phyloP scores from a whole-genome alignment of 1,284 basidiomycete species.

The Irpex rosettiformis region DNA sequence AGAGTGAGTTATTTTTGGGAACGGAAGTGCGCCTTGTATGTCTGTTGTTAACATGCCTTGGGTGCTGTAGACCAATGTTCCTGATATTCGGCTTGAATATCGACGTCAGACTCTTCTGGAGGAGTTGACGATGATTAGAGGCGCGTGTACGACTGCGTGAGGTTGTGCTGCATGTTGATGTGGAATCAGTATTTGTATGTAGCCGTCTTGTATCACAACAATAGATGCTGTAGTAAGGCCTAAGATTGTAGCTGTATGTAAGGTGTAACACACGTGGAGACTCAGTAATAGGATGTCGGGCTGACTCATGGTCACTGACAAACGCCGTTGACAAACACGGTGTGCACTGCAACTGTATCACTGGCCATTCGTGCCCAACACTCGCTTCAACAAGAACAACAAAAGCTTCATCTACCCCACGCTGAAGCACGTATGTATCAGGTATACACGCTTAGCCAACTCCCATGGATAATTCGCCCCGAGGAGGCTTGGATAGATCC shows the following conservation, averaged over 20 bases:
- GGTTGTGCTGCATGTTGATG: background rate
- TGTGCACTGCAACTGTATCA: too few relatives aligned
- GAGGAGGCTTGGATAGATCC: background rate
- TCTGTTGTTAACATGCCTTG: slow-evolving; percentile 10
- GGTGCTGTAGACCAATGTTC: slow-evolving; percentile 83
- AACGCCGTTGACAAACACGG: background rate
- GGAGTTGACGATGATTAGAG: slow-evolving; percentile 71
- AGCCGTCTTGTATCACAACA: too few relatives aligned
- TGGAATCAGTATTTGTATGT: too few relatives aligned
- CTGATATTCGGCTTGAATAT: slow-evolving; percentile 84
- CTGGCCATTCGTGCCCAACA: too few relatives aligned
- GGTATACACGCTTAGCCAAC: too few relatives aligned
- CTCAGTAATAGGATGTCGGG: background rate
- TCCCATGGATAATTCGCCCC: too few relatives aligned
- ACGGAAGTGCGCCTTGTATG: slow-evolving; percentile 1
- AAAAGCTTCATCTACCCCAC: too few relatives aligned
- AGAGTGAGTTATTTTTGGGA: slow-evolving; percentile 53
- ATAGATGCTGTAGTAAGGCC: background rate
- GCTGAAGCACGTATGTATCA: too few relatives aligned
- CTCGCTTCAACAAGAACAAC: too few relatives aligned
- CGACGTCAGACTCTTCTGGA: slow-evolving; percentile 88
- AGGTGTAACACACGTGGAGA: background rate
- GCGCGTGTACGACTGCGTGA: slow-evolving; percentile 11
- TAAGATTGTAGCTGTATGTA: background rate
- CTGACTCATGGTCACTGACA: background rate